Evolutionary conservation across 2,329 filamentous ascomycete species (phyloP).

Genomic region (Fusarium nurragi): DNA sequence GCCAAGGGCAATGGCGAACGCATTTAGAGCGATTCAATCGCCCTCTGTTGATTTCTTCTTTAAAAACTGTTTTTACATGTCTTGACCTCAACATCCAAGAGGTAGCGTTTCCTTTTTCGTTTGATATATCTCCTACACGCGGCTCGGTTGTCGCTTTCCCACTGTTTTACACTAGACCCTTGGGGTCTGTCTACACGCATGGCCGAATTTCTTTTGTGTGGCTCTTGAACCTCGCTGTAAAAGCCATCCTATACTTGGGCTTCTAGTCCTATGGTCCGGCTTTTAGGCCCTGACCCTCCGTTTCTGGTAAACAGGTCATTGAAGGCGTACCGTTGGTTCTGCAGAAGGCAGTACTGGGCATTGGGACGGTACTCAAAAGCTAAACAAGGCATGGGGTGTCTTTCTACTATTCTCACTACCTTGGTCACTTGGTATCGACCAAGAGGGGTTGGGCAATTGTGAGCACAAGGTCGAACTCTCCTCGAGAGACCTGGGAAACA

Average conservation of each 20-base stretch:
- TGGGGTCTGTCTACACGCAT: neutral
- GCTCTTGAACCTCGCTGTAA: constrained; percentile 11
- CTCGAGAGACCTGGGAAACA: constrained; percentile 12
- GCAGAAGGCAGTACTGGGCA: constrained; percentile 31
- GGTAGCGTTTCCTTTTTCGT: constrained; percentile 4
- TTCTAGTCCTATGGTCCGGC: neutral
- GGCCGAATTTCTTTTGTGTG: constrained; percentile 30
- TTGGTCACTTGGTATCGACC: constrained; percentile 1
- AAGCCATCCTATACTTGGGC: constrained; percentile 3
- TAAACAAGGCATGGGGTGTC: constrained; percentile 32
- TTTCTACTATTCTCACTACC: neutral
- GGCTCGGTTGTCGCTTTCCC: constrained; percentile 1
- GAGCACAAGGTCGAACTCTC: neutral
- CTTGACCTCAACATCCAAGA: constrained; percentile 6
- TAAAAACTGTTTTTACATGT: constrained; percentile 7
- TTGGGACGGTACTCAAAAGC: constrained; percentile 30
- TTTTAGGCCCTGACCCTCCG: constrained; percentile 1
- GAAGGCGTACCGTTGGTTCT: constrained; percentile 23
- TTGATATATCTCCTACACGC: constrained; percentile 5
- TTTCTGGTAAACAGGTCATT: constrained; percentile 8
- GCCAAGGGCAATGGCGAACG: constrained; percentile 47
- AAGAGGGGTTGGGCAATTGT: neutral
- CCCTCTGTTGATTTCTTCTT: too few species aligned
- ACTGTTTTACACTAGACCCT: constrained; percentile 2
- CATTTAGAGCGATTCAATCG: constrained; percentile 40